Evolutionary conservation across 805 yeast species (phyloP).

Genomic region (Kregervanrija fluxuum): DNA sequence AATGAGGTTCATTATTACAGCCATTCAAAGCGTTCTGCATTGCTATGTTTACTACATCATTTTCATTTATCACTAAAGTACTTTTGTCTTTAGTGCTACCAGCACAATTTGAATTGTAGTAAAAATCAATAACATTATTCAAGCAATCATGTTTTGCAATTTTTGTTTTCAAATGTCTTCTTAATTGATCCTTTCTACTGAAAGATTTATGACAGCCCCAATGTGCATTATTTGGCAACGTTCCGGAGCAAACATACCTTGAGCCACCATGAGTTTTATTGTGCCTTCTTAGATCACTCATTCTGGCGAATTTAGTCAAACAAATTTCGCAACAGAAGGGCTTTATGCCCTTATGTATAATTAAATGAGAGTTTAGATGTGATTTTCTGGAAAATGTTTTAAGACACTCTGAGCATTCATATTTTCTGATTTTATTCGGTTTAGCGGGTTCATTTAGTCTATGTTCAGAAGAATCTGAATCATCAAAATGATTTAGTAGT

Average conservation of each 20-base stretch:
- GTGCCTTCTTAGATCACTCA: slow-evolving; percentile 20
- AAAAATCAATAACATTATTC: too few species aligned
- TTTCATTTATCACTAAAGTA: background rate
- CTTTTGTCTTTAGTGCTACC: too few species aligned
- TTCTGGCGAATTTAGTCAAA: slow-evolving; percentile 16
- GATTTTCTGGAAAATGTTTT: background rate
- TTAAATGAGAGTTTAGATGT: background rate
- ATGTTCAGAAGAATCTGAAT: background rate
- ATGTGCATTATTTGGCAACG: background rate
- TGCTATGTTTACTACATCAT: slow-evolving; percentile 7
- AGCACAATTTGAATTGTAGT: too few species aligned
- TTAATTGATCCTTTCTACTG: background rate
- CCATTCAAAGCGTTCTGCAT: slow-evolving; percentile 8
- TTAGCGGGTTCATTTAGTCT: background rate
- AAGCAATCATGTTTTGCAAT: too few species aligned
- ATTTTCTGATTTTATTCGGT: background rate
- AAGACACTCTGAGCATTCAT: background rate
- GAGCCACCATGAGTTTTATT: slow-evolving; percentile 12
- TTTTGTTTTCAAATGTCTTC: background rate
- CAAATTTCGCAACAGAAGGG: slow-evolving; percentile 18
- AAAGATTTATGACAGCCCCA: background rate
- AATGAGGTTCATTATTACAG: too few species aligned
- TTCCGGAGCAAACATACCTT: background rate
- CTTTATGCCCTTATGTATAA: background rate
- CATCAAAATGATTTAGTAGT: background rate